Conservation (phyloP, 352 stramenopile genomes). For the Phytophthora meadii region DNA sequence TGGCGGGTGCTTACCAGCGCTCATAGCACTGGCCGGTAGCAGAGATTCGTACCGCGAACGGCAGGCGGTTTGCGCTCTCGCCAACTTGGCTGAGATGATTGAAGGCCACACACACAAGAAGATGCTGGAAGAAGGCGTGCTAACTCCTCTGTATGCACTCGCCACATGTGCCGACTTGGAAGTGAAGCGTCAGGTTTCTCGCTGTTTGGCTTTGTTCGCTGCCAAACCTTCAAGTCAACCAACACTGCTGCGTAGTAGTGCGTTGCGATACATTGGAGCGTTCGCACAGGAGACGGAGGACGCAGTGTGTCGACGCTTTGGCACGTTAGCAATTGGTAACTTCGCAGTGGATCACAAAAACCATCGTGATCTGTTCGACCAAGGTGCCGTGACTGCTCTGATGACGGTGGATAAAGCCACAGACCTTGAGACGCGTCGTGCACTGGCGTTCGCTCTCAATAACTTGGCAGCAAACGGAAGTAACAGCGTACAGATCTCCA, state of each 20-base stretch:
- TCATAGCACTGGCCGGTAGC: conserved; percentile 90
- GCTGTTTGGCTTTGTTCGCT: conserved; percentile 94
- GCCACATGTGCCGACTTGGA: conserved; percentile 80
- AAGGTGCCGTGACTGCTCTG: conserved; percentile 89
- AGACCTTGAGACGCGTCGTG: conserved; percentile 92
- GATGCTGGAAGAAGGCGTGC: conserved; percentile 93
- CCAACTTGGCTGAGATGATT: conserved; percentile 97
- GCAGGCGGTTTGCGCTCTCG: conserved; percentile 93
- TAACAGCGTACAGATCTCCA: conserved; percentile 89
- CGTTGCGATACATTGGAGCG: conserved; percentile 87
- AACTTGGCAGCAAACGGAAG: conserved; percentile 93
- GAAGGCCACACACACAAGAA: conserved; percentile 95
- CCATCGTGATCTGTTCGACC: conserved; percentile 94
- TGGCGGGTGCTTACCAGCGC: conserved; percentile 92
- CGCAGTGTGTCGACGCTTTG: conserved; percentile 88
- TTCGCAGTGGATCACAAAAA: conserved; percentile 88
- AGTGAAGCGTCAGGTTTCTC: conserved; percentile 92
- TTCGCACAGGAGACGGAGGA: conserved; percentile 89
- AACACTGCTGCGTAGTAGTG: conserved; percentile 87
- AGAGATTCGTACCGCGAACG: conserved; percentile 92
- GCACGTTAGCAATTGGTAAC: conserved; percentile 92
- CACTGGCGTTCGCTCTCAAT: conserved; percentile 95
- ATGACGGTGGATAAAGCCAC: conserved; percentile 85
- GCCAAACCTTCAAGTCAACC: conserved; percentile 92
- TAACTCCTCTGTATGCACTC: conserved; percentile 92